A percentile compares a stretch with the other conserved stretches of the same genome.
Conservation (phyloP, 345 rosid genomes). For the Gossypium australe region DNA sequence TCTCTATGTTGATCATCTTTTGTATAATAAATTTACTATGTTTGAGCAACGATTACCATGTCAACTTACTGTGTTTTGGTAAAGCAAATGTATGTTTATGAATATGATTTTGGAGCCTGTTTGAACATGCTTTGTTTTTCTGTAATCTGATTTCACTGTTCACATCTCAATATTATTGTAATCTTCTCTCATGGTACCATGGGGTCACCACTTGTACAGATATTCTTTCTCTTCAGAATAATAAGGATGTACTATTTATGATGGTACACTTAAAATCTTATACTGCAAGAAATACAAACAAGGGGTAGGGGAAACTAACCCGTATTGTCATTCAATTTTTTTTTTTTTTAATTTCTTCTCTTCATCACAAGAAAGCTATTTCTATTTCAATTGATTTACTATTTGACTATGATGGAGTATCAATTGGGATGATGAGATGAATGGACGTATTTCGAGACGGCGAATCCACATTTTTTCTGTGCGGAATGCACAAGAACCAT, state of each 20-base stretch:
- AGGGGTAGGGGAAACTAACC: neutral
- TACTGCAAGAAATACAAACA: neutral
- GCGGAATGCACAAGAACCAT: too few species aligned
- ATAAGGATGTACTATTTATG: neutral
- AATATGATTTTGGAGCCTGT: neutral
- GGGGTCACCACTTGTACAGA: neutral
- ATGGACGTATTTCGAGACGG: too few species aligned
- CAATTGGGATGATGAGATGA: too few species aligned
- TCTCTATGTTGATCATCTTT: neutral
- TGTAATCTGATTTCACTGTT: too few species aligned
- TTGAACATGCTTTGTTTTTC: too few species aligned
- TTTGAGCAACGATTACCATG: neutral
- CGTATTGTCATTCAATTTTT: too few species aligned
- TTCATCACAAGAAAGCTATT: too few species aligned
- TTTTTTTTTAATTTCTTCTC: too few species aligned
- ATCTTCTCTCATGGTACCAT: neutral
- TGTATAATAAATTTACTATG: neutral
- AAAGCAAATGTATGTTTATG: neutral
- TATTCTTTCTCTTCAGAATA: neutral
- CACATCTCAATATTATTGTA: too few species aligned
- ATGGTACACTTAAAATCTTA: neutral
- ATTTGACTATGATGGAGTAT: too few species aligned
- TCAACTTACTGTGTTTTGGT: neutral
- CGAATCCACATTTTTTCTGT: too few species aligned
- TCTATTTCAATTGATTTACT: too few species aligned